Percentiles rank a stretch among this genome's conserved stretches.
These are phyloP conservation scores for Nicotiana otophora DNA, from an alignment of 257 asterid species.

Conservation along the genomic window DNA sequence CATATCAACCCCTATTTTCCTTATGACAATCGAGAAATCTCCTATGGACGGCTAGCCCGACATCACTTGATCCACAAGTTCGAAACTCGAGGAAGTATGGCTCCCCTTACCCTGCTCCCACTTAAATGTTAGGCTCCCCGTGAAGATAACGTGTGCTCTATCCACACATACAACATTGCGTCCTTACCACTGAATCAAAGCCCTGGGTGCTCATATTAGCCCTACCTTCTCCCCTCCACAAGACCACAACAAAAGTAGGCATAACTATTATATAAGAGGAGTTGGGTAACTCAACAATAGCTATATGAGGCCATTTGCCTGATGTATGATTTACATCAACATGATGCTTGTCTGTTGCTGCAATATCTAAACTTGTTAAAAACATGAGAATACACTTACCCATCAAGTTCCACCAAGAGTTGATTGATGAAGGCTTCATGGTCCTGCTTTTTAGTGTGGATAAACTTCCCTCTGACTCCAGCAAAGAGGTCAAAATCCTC, in stretches of 20 bases:
- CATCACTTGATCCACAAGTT: slow-evolving; percentile 4
- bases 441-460: slow-evolving; percentile 88
- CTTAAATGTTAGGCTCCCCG: not conserved
- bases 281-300: not conserved
- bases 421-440: slow-evolving; percentile 99
- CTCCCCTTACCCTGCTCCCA: not conserved
- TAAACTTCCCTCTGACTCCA: slow-evolving; percentile 90
- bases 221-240: not conserved
- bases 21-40: not conserved
- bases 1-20: not conserved
- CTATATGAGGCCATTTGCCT: not conserved
- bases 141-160: not conserved
- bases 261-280: not conserved
- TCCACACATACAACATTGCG: not conserved
- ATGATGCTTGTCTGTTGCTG: not conserved
- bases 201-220: not conserved
- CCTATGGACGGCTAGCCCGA: not conserved
- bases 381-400: slow-evolving; percentile 40
- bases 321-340: not conserved
- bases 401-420: slow-evolving; percentile 97
- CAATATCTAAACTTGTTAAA: not conserved
- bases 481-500: slow-evolving; percentile 98
- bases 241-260: not conserved
- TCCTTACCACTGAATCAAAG: not conserved
- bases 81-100: not conserved